Conservation (phyloP, 768 basidiomycete genomes). For the Mycena latifolia region DNA sequence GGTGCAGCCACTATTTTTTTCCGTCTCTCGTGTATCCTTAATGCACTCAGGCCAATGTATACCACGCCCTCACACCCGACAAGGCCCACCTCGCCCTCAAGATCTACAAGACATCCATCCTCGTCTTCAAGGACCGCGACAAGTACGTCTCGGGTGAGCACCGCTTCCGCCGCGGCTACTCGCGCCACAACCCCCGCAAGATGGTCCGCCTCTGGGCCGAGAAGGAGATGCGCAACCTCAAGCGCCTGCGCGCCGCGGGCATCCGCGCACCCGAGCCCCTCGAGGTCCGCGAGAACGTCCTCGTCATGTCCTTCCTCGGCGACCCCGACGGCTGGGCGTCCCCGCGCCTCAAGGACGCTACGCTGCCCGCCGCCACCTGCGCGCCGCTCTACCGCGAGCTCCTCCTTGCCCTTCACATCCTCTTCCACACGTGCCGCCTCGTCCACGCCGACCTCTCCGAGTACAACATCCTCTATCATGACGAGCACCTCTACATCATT, state of each 20-base stretch:
- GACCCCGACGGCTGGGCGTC: slow-evolving; percentile 89
- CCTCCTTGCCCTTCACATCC: slow-evolving; percentile 80
- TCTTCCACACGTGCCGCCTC: slow-evolving; percentile 92
- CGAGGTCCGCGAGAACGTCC: slow-evolving; percentile 96
- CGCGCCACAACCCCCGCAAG: slow-evolving; percentile 93
- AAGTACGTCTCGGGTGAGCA: slow-evolving; percentile 96
- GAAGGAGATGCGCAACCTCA: slow-evolving; percentile 98
- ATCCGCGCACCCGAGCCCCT: slow-evolving; percentile 89
- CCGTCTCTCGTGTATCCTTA: slow-evolving; percentile 34
- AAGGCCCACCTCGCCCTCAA: slow-evolving; percentile 87
- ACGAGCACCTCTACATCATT: slow-evolving; percentile 89
- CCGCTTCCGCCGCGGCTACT: slow-evolving; percentile 93
- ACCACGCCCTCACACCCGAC: slow-evolving; percentile 80
- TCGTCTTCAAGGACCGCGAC: slow-evolving; percentile 97
- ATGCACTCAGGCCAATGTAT: slow-evolving; percentile 88
- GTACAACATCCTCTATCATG: slow-evolving; percentile 95
- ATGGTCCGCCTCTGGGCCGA: slow-evolving; percentile 99
- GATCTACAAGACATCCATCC: slow-evolving; percentile 98
- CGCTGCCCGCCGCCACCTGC: slow-evolving; percentile 59
- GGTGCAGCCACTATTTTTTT: slow-evolving; percentile 57
- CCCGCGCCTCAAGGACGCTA: slow-evolving; percentile 93
- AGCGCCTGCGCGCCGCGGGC: slow-evolving; percentile 85
- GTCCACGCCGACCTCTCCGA: slow-evolving; percentile 99
- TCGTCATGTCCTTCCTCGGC: slow-evolving; percentile 96
- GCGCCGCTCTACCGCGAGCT: slow-evolving; percentile 82